Percentiles rank a stretch among this genome's conserved stretches.
Conservation (phyloP, 345 rosid species). For the Salix dunnii region DNA sequence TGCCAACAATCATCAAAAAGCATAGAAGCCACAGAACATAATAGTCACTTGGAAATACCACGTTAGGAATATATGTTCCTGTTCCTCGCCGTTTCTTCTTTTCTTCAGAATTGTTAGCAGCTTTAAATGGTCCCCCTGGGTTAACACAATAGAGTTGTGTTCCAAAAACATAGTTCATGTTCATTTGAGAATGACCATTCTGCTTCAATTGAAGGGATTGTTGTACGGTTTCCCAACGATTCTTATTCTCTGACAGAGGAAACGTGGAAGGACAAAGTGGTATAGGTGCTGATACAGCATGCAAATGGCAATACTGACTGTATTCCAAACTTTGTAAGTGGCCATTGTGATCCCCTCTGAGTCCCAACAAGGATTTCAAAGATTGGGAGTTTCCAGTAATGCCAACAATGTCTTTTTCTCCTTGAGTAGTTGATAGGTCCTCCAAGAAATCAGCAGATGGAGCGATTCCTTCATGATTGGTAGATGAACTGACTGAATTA, state of each 20-base stretch:
- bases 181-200: constrained; percentile 13
- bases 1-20: neutral
- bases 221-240: constrained; percentile 13
- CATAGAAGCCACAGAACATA: neutral
- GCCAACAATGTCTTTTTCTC: constrained; percentile 9
- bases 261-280: constrained; percentile 6
- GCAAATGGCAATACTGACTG: constrained; percentile 13
- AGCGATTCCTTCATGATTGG: constrained; percentile 6
- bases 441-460: neutral
- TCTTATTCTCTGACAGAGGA: constrained; percentile 6
- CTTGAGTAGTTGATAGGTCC: constrained; percentile 2
- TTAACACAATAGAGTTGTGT: neutral
- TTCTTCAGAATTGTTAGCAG: constrained; percentile 11
- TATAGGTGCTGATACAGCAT: neutral
- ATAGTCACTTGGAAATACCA: constrained; percentile 16
- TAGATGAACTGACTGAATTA: constrained; percentile 8
- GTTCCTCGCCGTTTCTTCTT: constrained; percentile 21
- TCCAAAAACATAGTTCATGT: constrained; percentile 4
- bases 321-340: constrained; percentile 16
- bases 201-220: constrained; percentile 12
- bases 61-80: constrained; percentile 31
- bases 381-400: constrained; percentile 11
- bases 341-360: constrained; percentile 23
- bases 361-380: constrained; percentile 25
- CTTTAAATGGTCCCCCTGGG: neutral